Evolutionary conservation across 805 yeast species (phyloP), one percentile per base, ranked within the genome.

Genomic region (Clavispora santaluciae): DNA sequence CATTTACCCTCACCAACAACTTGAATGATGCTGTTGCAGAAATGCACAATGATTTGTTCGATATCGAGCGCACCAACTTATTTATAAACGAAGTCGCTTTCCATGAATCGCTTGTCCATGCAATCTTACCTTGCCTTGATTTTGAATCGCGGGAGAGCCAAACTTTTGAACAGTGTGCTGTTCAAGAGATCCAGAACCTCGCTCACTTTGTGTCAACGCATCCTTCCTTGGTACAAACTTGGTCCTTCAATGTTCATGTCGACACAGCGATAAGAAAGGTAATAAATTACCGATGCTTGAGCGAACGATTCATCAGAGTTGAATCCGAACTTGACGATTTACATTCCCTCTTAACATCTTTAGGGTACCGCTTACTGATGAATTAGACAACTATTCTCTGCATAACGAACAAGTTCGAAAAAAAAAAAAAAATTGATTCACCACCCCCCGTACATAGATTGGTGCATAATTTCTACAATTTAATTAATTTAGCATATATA

Each of bases 181-280:
- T 30, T 22, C 25, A 11, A n/a, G 36, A 37, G n/a, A 23, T 40
- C 8, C 21, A 30, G 12, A 25, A 24, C 8, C 28, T 29, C 10
- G 15, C 39, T 2, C 18, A 24, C 6, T 28, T 36, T 9, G 31
- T 40, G 8, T 11, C 15, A 9, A 13, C 29, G 12, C 23, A 40
- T 22, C 21, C 20, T 7, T 12, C 22, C 10, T 9, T 40, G 17
- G 13, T 40, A 5, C n/a, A 22, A 15, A n/a, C 37, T 5, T 48
- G 49, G 49, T 35, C 42, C 13, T 44, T 35, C 23, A 43, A 44
- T n/a, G 42, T 38, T 17, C 52, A 48, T 20, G 25, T 50, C 29
- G 52, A 50, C 39, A 39, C 50, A 2, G 50, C 48, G 15, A 43
- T 50, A 7, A 37, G 50, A 20, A 49, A 45, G 30, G 40, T 38